Evolutionary conservation across 2,329 filamentous ascomycete species (phyloP), one percentile per base, ranked within the genome.

Genomic region (Aspergillus sp.): DNA sequence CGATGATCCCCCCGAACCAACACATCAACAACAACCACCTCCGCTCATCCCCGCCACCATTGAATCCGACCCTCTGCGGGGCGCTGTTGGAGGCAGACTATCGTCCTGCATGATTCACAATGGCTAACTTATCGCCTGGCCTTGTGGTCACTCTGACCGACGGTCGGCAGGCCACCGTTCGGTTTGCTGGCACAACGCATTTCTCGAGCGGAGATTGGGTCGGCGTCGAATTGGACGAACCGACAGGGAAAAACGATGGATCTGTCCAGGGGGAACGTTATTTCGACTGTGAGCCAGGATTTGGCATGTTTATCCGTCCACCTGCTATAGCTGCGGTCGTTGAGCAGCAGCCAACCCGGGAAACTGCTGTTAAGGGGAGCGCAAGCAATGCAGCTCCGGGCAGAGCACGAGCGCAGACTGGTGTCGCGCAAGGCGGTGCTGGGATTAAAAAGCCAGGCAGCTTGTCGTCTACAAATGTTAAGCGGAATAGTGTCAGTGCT

Each of bases 191-290:
- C 58, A 73, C 78, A 43, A 89, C 91, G 32, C 73, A 79, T 56
- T 95, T 97, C 68, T 83, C 89, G 45, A 73, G 77, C 5, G 91
- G 90, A 50, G 82, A 87, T 49, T 97, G 90, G 89, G 76, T 96
- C 46, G 91, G 91, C 51, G 80, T 97, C 47, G 90, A 95, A 72
- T 79, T 97, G 44, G 82, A 89, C 41, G 85, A 88, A 37, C 75
- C 83, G 42, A 81, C 78, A 13, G 91, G 93, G 29, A 97, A 97
- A 73, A 97, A 97, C 58, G 89, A 97, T 75, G 91, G 91, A 52
- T 85, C 86, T 43, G 88, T 97, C 37, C 81, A 91, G 65, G 90
- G 89, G 49, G 80, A 88, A 61, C 77, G 88, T 13, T 97, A 97
- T 64, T 97, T 95, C 57, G 82, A 90, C 39, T 97, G 91, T 55